Evolutionary conservation across 2,329 filamentous ascomycete genomes (phyloP), one percentile per base, ranked within the genome.

Genomic region (Colletotrichum theobromicola): DNA sequence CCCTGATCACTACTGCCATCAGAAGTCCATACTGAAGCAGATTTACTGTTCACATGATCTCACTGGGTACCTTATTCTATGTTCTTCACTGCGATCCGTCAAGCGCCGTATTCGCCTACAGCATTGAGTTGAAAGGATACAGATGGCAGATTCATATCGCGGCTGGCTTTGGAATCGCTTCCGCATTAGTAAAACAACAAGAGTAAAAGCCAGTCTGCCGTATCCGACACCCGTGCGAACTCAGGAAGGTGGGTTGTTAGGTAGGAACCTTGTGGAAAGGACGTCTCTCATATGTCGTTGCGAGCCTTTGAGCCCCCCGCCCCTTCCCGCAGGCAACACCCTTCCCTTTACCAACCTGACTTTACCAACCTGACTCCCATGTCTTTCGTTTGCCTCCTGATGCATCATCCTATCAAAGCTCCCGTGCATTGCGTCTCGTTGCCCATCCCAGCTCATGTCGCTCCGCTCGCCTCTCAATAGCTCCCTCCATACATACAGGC

Each of bases 201-300:
- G 61, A 18, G 42, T 50, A 50, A 65, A 70, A 70, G 67, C 67
- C 67, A 60, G 53, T 67, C 60, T 71, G 50, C 53, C 32, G 60
- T 71, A 65, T 32, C 67, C 67, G 61, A 37, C 30, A 74, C 37
- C 60, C 46, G 26, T 65, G 55, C 21, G 55, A 70, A 66, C 30
- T 24, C 55, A 30, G 70, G 30, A 65, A 61, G n/a, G 70, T 69
- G 50, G 35, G 63, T 53, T 61, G 53, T 35, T 72, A 61, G 60
- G 26, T 70, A 73, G 67, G 58, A 73, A 50, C 58, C 66, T 37
- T 74, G 57, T 57, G 64, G 50, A 50, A 58, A 70, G 70, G 70
- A 70, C 66, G 57, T 70, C 26, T 66, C 67, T 74, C 71, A 62
- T 62, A 53, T 74, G 62, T 74, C 72, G 68, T 74, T 32, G n/a